Evolutionary conservation across 306 rosid species (phyloP).

Genomic region (Hippophae rhamnoides): DNA sequence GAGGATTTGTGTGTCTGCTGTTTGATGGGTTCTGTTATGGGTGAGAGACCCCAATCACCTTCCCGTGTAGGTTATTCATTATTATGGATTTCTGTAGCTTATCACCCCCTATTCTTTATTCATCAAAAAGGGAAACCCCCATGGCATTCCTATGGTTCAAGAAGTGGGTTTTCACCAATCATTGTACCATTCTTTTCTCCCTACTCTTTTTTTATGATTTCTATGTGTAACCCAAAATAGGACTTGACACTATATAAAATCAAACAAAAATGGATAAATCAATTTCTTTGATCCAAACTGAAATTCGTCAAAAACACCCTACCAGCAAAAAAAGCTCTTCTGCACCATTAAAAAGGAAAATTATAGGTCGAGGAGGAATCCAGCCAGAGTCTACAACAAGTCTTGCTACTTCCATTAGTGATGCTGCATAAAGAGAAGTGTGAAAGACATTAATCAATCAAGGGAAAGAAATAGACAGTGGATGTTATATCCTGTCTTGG

Average conservation of each 20-base stretch:
- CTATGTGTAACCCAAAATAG: neutral
- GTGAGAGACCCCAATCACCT: neutral
- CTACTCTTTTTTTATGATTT: too few relatives aligned
- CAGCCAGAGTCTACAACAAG: slow-evolving; percentile 78
- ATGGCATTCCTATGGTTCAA: too few relatives aligned
- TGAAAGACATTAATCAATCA: slow-evolving; percentile 7
- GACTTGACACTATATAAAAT: neutral
- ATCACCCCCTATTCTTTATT: too few relatives aligned
- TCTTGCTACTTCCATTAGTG: slow-evolving; percentile 86
- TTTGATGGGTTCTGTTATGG: neutral
- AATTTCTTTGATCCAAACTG: slow-evolving; percentile 8
- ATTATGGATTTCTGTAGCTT: too few relatives aligned
- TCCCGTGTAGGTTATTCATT: neutral
- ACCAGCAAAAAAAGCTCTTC: slow-evolving; percentile 98
- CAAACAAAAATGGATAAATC: neutral
- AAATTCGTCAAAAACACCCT: slow-evolving; percentile 24
- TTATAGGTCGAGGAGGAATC: slow-evolving; percentile 65
- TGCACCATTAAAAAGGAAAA: slow-evolving; percentile 96
- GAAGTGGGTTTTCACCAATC: too few relatives aligned
- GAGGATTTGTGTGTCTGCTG: neutral
- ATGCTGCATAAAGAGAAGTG: slow-evolving; percentile 41
- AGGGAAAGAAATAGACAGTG: slow-evolving; percentile 9
- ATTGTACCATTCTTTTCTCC: too few relatives aligned
- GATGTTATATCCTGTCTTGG: slow-evolving; percentile 12
- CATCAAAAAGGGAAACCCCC: too few relatives aligned